These are phyloP conservation scores for Hordeum marinum DNA, from an alignment of 176 grass and related monocot species.

Conservation along the genomic window DNA sequence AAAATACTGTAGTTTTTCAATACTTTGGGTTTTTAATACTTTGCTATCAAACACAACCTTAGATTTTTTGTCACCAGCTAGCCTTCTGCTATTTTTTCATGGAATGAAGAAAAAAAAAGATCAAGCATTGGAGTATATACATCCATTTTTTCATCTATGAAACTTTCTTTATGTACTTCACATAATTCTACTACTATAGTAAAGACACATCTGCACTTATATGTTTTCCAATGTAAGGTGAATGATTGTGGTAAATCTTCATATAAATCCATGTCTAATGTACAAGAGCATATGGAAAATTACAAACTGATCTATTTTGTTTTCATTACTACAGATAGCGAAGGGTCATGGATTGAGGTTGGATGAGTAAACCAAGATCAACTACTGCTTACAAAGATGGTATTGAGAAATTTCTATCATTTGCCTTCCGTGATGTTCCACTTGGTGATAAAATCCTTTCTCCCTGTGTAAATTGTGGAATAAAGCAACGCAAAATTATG, in stretches of 20 bases:
- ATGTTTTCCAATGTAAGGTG: not conserved
- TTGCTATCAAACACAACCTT: too few relatives aligned
- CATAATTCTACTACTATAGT: not conserved
- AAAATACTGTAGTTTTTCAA: too few relatives aligned
- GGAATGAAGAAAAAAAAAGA: too few relatives aligned
- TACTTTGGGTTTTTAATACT: too few relatives aligned
- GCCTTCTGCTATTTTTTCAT: too few relatives aligned
- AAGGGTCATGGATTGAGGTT: not conserved
- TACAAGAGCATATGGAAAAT: not conserved
- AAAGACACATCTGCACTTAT: not conserved
- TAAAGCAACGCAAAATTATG: not conserved
- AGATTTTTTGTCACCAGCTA: too few relatives aligned
- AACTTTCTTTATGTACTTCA: not conserved
- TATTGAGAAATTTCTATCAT: not conserved
- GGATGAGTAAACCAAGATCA: slow-evolving; percentile 11
- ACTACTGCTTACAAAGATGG: not conserved
- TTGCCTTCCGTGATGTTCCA: not conserved
- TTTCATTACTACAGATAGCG: not conserved
- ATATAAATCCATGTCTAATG: not conserved
- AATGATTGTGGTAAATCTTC: not conserved
- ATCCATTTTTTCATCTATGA: not conserved
- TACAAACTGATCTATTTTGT: not conserved
- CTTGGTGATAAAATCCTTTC: not conserved
- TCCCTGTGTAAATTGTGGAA: not conserved
- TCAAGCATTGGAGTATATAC: too few relatives aligned